Evolutionary conservation across 106 monocot genomes (phyloP).

Genomic region (Phalaenopsis equestris): DNA sequence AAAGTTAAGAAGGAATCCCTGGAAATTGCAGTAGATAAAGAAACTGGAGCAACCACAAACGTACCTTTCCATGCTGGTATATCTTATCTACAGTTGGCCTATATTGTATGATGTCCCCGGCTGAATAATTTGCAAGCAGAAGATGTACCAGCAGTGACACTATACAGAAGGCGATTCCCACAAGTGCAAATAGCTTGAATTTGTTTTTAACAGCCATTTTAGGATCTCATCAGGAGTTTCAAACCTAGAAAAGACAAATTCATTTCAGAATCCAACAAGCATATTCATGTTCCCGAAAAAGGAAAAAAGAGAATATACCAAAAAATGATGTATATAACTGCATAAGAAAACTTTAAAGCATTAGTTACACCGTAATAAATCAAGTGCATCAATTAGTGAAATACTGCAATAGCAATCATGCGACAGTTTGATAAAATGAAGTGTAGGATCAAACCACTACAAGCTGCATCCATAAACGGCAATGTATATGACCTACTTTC

Average conservation of each 20-base stretch:
- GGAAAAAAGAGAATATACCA: background rate
- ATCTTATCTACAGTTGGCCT: conserved; percentile 34
- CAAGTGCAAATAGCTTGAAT: conserved; percentile 52
- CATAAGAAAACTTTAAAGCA: background rate
- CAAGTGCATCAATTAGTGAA: background rate
- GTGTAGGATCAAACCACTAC: background rate
- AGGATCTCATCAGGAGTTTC: conserved; percentile 7
- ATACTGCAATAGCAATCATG: background rate
- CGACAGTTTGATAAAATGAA: background rate
- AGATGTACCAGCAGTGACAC: conserved; percentile 59
- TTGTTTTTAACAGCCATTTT: conserved; percentile 70
- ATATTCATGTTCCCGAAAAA: background rate
- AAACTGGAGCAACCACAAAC: background rate
- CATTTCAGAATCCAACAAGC: background rate
- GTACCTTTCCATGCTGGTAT: conserved; percentile 32
- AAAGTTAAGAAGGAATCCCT: background rate
- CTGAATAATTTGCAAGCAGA: conserved; percentile 55
- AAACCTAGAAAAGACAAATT: conserved; percentile 3
- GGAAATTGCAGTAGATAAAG: background rate
- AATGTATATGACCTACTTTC: no score
- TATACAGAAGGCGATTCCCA: conserved; percentile 55
- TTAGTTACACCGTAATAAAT: background rate
- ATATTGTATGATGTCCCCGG: conserved; percentile 36
- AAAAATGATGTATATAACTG: background rate
- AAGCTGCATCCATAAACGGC: no score